These are phyloP conservation scores for Malassezia arunalokei DNA, from an alignment of 1,284 basidiomycete genomes.

Conservation along the genomic window DNA sequence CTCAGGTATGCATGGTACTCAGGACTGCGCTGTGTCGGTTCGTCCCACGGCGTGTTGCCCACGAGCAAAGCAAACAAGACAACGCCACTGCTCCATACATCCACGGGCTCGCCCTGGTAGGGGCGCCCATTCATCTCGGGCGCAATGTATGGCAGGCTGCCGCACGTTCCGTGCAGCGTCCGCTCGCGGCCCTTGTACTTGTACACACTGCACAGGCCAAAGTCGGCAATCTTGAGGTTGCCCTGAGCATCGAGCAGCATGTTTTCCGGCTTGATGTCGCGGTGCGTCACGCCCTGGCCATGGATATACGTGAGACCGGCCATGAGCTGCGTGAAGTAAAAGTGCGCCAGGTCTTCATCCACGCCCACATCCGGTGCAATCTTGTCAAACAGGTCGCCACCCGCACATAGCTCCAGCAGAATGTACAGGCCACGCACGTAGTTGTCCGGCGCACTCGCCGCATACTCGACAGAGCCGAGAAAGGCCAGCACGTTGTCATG, in stretches of 20 bases:
- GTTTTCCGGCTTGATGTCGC: conserved; percentile 50
- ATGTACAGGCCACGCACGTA: conserved; percentile 61
- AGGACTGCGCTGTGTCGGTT: conserved; percentile 64
- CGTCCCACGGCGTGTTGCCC: conserved; percentile 97
- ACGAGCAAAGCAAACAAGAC: conserved; percentile 82
- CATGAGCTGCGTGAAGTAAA: conserved; percentile 81
- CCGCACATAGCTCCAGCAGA: conserved; percentile 78
- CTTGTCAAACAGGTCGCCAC: conserved; percentile 95
- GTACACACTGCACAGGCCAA: conserved; percentile 84
- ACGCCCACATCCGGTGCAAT: conserved; percentile 78
- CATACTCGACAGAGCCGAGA: conserved; percentile 53
- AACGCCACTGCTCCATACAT: conserved; percentile 89
- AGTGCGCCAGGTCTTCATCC: conserved; percentile 73
- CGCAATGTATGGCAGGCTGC: conserved; percentile 86
- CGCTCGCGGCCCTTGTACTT: conserved; percentile 69
- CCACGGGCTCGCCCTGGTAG: conserved; percentile 82
- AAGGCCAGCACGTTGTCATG: conserved; percentile 76
- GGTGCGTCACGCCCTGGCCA: conserved; percentile 52
- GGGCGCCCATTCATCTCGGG: conserved; percentile 57
- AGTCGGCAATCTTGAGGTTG: conserved; percentile 79
- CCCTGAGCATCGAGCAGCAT: conserved; percentile 51
- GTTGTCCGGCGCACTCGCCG: conserved; percentile 26
- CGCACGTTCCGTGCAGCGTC: conserved; percentile 53
- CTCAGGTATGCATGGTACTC: conserved; percentile 67
- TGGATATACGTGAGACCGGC: conserved; percentile 67